Evolutionary conservation across 2,329 filamentous ascomycete genomes (phyloP).

Genomic region (Epichloe hybrida): DNA sequence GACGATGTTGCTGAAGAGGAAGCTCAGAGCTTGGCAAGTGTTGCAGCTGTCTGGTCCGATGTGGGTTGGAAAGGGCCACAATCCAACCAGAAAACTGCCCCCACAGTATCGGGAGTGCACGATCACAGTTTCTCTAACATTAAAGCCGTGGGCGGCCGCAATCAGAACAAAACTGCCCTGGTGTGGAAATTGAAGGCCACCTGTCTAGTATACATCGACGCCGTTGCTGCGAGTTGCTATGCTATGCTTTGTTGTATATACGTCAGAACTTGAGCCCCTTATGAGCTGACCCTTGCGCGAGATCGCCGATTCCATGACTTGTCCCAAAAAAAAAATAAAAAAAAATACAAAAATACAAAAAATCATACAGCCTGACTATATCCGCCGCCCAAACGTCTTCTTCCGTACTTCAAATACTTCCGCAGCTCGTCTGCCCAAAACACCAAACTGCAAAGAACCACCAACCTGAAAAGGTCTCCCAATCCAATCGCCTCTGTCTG

Average conservation of each 20-base stretch:
- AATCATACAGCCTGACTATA: constrained; percentile 53
- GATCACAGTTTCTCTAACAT: no score
- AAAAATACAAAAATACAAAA: no score
- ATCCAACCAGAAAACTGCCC: not conserved
- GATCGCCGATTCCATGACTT: not conserved
- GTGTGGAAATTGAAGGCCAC: not conserved
- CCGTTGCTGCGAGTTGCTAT: not conserved
- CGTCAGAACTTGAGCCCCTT: not conserved
- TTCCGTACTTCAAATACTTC: constrained; percentile 60
- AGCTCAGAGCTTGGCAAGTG: not conserved
- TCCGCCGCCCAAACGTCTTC: constrained; percentile 40
- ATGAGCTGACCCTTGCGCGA: not conserved
- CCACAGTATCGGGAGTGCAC: no score
- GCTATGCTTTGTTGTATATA: not conserved
- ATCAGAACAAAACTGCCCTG: not conserved
- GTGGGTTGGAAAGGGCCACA: not conserved
- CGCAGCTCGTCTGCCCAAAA: constrained; percentile 90
- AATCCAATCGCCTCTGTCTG: constrained; percentile 79
- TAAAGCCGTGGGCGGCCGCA: no score
- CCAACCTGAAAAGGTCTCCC: constrained; percentile 58
- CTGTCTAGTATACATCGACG: not conserved
- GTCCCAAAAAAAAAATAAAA: not conserved
- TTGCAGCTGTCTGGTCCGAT: not conserved
- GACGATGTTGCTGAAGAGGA: not conserved
- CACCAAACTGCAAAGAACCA: constrained; percentile 71